Percentiles rank a stretch among this genome's conserved stretches.
phyloP scores from a whole-genome alignment of 2,329 filamentous ascomycete genomes.

The Aureobasidium melanogenum region DNA sequence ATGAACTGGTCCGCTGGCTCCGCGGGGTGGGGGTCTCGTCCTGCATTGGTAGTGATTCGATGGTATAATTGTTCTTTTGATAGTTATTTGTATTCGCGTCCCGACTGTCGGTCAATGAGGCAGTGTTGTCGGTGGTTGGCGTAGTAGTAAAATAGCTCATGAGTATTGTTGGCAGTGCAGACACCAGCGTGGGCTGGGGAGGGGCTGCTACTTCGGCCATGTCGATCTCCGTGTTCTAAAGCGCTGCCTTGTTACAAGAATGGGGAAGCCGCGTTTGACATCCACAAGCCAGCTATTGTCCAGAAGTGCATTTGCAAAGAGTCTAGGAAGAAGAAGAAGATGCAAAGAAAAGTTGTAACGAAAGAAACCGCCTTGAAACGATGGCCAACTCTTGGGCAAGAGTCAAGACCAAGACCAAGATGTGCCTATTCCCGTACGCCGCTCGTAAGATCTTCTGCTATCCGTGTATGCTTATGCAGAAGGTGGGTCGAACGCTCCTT shows the following conservation, averaged over 20 bases:
- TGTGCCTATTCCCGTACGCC: conserved; percentile 3
- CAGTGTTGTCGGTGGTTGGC: not conserved
- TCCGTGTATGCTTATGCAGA: conserved; percentile 3
- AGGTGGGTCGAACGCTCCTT: conserved; percentile 7
- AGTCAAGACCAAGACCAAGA: conserved; percentile 7
- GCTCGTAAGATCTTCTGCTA: conserved; percentile 1
- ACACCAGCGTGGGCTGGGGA: conserved; percentile 6
- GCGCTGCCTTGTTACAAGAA: not conserved
- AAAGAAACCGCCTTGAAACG: not conserved
- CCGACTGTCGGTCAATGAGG: not conserved
- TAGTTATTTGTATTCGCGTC: not conserved
- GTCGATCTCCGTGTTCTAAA: not conserved
- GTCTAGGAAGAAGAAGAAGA: not conserved
- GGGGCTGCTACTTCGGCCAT: not conserved
- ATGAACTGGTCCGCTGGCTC: not conserved
- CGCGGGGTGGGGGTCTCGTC: not conserved
- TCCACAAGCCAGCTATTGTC: not conserved
- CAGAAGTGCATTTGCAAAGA: not conserved
- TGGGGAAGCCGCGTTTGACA: conserved; percentile 1
- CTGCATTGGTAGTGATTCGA: not conserved
- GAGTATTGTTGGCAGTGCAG: conserved; percentile 31
- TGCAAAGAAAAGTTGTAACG: not conserved
- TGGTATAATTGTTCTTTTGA: not conserved
- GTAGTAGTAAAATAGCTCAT: conserved; percentile 9
- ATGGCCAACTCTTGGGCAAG: not conserved